A percentile compares a stretch with the other conserved stretches of the same genome.
These are phyloP conservation scores for Rubia balearica DNA, from an alignment of 305 asterid species.

Conservation along the genomic window DNA sequence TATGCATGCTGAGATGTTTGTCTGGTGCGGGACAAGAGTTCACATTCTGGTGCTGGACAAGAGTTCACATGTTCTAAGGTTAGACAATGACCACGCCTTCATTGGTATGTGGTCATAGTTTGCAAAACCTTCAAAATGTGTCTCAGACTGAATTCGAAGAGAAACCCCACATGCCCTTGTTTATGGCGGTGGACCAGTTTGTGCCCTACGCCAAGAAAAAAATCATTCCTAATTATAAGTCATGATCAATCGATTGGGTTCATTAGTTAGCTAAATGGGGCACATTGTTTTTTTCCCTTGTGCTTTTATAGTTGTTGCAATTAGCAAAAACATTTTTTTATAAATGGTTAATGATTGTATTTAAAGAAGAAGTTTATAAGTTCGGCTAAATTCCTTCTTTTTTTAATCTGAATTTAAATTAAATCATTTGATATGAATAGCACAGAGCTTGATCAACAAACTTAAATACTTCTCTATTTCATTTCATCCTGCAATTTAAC, in stretches of 20 bases:
- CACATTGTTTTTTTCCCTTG: not conserved
- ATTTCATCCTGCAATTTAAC: no score
- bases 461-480: no score
- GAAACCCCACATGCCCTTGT: slow-evolving; percentile 24
- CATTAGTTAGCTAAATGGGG: not conserved
- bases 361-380: not conserved
- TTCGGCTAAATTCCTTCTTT: no score
- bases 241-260: not conserved
- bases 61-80: slow-evolving; percentile 25
- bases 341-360: not conserved
- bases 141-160: slow-evolving; percentile 9
- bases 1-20: slow-evolving; percentile 28
- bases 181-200: slow-evolving; percentile 16
- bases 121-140: slow-evolving; percentile 14
- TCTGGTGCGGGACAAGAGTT: slow-evolving; percentile 33
- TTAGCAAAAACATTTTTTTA: not conserved
- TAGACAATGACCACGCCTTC: slow-evolving; percentile 25
- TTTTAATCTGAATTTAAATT: no score
- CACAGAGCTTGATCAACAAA: no score
- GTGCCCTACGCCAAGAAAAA: not conserved
- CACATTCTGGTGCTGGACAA: slow-evolving; percentile 37
- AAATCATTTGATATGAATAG: no score
- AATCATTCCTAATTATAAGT: not conserved
- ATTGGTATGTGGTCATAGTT: slow-evolving; percentile 22
- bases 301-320: slow-evolving; percentile 1